phyloP scores from a whole-genome alignment of 108 stramenopile genomes.

The Conticribra weissflogii region DNA sequence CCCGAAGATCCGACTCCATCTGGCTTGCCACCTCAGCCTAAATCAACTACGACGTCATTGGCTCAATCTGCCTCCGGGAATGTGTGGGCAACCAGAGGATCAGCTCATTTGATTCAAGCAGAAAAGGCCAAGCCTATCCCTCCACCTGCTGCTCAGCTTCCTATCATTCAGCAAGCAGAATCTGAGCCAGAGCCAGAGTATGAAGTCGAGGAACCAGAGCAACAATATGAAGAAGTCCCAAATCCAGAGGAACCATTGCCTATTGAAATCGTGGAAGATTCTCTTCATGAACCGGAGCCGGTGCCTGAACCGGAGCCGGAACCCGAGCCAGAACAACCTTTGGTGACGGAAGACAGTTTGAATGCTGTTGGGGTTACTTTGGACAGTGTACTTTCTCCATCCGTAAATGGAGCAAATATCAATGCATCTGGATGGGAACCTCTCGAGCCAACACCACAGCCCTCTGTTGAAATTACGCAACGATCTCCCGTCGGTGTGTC shows the following conservation, averaged over 20 bases:
- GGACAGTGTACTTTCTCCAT: slow-evolving; percentile 47
- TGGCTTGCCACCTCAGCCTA: slow-evolving; percentile 32
- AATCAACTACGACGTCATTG: slow-evolving; percentile 15
- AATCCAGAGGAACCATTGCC: slow-evolving; percentile 14
- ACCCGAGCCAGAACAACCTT: slow-evolving; percentile 31
- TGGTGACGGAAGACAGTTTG: slow-evolving; percentile 14
- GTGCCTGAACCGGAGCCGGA: slow-evolving; percentile 18
- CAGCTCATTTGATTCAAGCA: slow-evolving; percentile 82
- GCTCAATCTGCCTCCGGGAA: slow-evolving; percentile 61
- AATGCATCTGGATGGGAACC: slow-evolving; percentile 63
- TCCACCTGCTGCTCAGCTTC: slow-evolving; percentile 44
- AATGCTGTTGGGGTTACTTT: slow-evolving; percentile 30
- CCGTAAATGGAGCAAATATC: slow-evolving; percentile 54
- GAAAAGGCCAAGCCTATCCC: slow-evolving; percentile 60
- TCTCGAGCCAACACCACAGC: slow-evolving; percentile 27
- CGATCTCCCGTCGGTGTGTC: slow-evolving; percentile 31
- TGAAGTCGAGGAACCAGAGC: slow-evolving; percentile 24
- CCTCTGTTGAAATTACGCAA: slow-evolving; percentile 20
- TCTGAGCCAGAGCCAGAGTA: slow-evolving; percentile 14
- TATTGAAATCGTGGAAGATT: slow-evolving; percentile 17
- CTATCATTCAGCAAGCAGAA: slow-evolving; percentile 10
- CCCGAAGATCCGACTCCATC: slow-evolving; percentile 62
- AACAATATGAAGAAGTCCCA: background rate
- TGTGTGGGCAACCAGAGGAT: slow-evolving; percentile 90
- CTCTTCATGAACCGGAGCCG: slow-evolving; percentile 4